A percentile compares a stretch with the other conserved stretches of the same genome.
phyloP scores from a whole-genome alignment of 106 monocot species.

The Acanthochlamys bracteata region DNA sequence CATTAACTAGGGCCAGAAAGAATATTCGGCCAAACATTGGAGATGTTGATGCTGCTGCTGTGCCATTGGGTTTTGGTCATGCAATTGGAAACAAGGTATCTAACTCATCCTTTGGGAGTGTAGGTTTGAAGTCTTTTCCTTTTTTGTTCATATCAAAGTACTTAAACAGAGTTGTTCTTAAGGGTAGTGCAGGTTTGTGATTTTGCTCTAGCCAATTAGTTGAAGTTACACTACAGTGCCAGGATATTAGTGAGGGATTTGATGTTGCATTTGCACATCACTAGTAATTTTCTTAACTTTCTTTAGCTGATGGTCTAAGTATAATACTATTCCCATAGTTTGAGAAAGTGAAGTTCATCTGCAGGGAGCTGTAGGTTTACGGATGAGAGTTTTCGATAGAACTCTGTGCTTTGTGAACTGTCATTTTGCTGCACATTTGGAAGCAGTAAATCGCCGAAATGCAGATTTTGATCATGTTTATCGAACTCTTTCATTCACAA shows the following conservation, averaged over 20 bases:
- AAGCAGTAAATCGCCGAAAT: conserved; percentile 57
- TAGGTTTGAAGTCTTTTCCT: no score
- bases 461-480: conserved; percentile 65
- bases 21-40: conserved; percentile 65
- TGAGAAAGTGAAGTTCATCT: conserved; percentile 1
- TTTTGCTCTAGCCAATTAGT: no score
- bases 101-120: neutral
- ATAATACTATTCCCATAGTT: no score
- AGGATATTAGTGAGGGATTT: no score
- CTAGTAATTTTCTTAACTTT: no score
- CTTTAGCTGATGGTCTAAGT: no score
- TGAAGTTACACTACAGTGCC: no score
- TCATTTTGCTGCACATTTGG: conserved; percentile 69
- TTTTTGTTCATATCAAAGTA: no score
- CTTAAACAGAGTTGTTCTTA: no score
- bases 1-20: conserved; percentile 51
- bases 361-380: conserved; percentile 67
- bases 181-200: no score
- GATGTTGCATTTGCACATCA: no score
- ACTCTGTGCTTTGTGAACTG: conserved; percentile 59
- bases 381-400: conserved; percentile 53
- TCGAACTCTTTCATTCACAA: conserved; percentile 37
- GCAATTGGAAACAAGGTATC: conserved; percentile 85
- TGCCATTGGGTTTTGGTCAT: conserved; percentile 88
- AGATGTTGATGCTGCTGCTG: conserved; percentile 94